Base-by-base conservation (phyloP, 768 basidiomycete species). In the Boletus rubroflammeus region DNA sequence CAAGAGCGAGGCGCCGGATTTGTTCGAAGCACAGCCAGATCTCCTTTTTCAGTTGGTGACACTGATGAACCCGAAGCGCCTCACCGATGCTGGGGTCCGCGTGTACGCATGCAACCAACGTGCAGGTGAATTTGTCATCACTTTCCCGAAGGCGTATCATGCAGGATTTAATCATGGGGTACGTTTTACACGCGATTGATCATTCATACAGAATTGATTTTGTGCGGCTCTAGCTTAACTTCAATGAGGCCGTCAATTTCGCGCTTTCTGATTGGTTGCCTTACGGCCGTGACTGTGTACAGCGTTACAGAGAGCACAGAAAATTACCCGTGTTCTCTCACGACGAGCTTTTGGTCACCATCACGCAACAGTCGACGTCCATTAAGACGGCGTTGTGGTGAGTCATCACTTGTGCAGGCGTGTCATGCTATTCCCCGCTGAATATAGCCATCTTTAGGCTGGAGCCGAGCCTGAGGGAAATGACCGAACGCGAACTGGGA, bases 171-270 rank as follows among this genome's bases (percentile, higher is more conserved):
- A 98, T 69, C 97, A 98, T 70, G 96, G 95, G 49, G 94, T 95
- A 75, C 68, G 90, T 81, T 53, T 40, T 65, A 62, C 64, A 51
- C 50, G 67, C 58, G 54, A 56, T 50, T 54, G 58, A 61, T 65
- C 53, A 57, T 65, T 67, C 47, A 55, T 48, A 47, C 21, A 53
- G 41, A 43, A 48, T 54, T 64, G 62, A 70, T 58, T 61, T 67
- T 57, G 59, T 64, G 55, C 65, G 55, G 59, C 61, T 35, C 17
- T 64, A 97, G 94, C 75, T 98, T 64, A 99, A 99, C 74, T 95
- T 98, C 77, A 98, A 98, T 69, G 97, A 98, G 75, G 97, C 96
- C 4, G 96, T 98, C 65, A 98, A 99, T 71, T 98, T 98, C 65
- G 96, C 97, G 11, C 76, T 97, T 26, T 92, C 94, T 25, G 93